A percentile compares a stretch with the other conserved stretches of the same genome.
phyloP scores from a whole-genome alignment of 352 stramenopile species.

The Globisporangium ultimum region DNA sequence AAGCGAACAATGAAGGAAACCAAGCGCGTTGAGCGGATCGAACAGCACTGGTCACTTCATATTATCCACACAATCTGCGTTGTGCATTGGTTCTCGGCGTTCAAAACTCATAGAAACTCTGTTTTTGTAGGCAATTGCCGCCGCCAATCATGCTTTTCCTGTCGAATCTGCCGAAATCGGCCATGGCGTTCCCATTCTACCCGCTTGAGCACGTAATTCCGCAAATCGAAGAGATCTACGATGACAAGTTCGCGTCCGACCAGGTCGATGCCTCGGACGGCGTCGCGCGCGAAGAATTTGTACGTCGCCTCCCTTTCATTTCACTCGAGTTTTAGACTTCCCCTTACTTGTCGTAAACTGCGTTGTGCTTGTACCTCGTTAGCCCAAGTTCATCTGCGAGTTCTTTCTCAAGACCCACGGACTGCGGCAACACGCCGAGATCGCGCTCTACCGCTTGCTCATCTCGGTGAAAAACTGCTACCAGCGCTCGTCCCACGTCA shows the following conservation, averaged over 20 bases:
- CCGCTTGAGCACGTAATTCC: constrained; percentile 39
- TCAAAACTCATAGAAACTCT: too few species aligned
- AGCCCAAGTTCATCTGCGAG: constrained; percentile 67
- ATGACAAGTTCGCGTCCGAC: constrained; percentile 71
- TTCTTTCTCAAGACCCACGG: constrained; percentile 72
- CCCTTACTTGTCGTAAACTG: neutral
- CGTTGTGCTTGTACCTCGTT: neutral
- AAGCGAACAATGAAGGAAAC: constrained; percentile 44
- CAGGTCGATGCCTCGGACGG: constrained; percentile 54
- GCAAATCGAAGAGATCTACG: constrained; percentile 72
- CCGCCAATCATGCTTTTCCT: constrained; percentile 51
- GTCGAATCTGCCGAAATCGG: constrained; percentile 68
- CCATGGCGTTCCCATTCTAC: constrained; percentile 70
- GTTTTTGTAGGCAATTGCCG: constrained; percentile 38
- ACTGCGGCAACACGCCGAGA: constrained; percentile 57
- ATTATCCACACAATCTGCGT: too few species aligned
- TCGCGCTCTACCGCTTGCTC: constrained; percentile 67
- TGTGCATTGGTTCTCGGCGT: neutral
- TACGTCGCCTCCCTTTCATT: constrained; percentile 7
- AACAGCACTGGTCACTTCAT: constrained; percentile 42
- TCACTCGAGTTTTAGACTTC: neutral
- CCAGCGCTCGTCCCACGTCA: constrained; percentile 41
- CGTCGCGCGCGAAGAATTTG: constrained; percentile 52
- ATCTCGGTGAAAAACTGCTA: constrained; percentile 64
- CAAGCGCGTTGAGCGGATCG: constrained; percentile 37